phyloP scores from a whole-genome alignment of 2,329 filamentous ascomycete genomes.

The Diaporthe ampelina region DNA sequence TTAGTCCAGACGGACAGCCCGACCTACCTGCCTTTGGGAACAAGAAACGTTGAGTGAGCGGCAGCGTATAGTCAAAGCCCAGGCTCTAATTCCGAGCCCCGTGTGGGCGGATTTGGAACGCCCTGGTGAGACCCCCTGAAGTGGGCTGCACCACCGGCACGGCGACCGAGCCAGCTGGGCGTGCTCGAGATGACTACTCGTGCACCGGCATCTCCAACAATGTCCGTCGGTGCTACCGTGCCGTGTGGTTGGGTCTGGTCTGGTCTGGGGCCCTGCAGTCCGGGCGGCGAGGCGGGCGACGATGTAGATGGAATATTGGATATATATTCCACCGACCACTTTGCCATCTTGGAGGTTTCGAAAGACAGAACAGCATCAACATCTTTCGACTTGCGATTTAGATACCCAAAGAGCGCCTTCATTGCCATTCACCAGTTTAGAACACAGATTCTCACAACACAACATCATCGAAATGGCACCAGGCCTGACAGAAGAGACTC shows the following conservation, averaged over 20 bases:
- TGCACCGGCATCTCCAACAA: slow-evolving; percentile 40
- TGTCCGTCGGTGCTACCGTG: slow-evolving; percentile 36
- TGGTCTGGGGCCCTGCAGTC: neutral
- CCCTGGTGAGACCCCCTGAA: slow-evolving; percentile 13
- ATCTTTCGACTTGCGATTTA: neutral
- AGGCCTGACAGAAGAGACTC: slow-evolving; percentile 35
- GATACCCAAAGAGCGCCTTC: neutral
- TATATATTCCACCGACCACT: slow-evolving; percentile 26
- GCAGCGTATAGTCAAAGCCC: slow-evolving; percentile 8
- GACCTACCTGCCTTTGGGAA: neutral
- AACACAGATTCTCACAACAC: neutral
- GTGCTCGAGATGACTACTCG: neutral
- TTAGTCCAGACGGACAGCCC: slow-evolving; percentile 12
- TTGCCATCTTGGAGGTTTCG: neutral
- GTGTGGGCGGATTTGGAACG: neutral
- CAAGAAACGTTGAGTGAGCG: neutral
- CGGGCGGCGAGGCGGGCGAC: neutral
- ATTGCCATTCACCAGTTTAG: neutral
- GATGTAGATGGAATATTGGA: slow-evolving; percentile 20
- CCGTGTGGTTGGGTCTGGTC: neutral
- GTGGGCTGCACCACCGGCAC: slow-evolving; percentile 17
- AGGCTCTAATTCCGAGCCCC: neutral
- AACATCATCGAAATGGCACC: slow-evolving; percentile 37
- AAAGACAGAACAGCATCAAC: neutral
- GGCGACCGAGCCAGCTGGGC: slow-evolving; percentile 29